Evolutionary conservation across 192 early-diverging fungal species (phyloP), one percentile per base, ranked within the genome.

Genomic region (Coemansia sp.): DNA sequence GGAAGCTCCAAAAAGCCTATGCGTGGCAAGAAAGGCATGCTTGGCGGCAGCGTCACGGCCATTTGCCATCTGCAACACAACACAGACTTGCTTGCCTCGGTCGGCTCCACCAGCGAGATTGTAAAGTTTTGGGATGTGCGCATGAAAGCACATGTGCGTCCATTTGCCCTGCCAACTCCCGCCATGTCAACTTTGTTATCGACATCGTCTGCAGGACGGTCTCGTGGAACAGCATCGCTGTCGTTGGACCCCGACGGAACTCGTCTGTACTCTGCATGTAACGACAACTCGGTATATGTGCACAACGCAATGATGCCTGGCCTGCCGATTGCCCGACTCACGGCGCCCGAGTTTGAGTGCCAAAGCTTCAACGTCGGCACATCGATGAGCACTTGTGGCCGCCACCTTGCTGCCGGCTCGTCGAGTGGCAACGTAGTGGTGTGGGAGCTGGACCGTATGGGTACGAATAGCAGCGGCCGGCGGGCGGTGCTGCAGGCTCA

Each of bases 41-140:
- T 55, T 4, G 62, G 66, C 2, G 67, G 56, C 47, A 76, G 70
- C 38, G 67, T 73, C 10, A 73, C 74, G 8, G 69, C 58, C 6
- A 62, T 74, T 27, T 51, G 58, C 49, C 65, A 56, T 32, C 56
- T 78, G 23, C 63, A 39, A 2, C 76, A 83, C 45, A 45, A 70
- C 38, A 5, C 69, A 0, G 45, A 58, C 25, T 17, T 79, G n/a
- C 5, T 75, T 39, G 69, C 70, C 4, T 72, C 79, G 43, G 58
- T 47, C 17, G 66, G 69, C 21, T 69, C 70, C 7, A 63, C 70
- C 22, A 88, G 88, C 35, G 78, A 68, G 17, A 67, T 84, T 23
- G 75, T 96, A 29, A 92, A 90, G 71, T 83, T 88, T 35, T 96
- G 94, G 94, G 94, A 96, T 67, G 76, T 90, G 56, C 72, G 94